phyloP scores from a whole-genome alignment of 257 asterid genomes.

The Plantago major region DNA sequence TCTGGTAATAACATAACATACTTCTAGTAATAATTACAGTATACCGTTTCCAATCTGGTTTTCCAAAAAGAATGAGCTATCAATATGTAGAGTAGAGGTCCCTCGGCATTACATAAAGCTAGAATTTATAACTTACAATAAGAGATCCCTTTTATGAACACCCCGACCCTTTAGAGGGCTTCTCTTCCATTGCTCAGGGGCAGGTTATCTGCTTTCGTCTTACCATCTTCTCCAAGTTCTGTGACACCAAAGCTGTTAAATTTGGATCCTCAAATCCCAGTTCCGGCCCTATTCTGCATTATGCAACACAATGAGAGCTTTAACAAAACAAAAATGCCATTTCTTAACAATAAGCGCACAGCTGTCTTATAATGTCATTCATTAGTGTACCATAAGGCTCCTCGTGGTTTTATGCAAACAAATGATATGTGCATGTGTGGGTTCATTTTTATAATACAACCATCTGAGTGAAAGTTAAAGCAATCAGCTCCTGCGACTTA shows the following conservation, averaged over 20 bases:
- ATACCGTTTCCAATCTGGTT: background rate
- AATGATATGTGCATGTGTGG: background rate
- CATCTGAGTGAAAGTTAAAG: background rate
- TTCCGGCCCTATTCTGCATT: slow-evolving; percentile 72
- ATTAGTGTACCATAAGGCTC: no score
- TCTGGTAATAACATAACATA: no score
- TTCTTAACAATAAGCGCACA: no score
- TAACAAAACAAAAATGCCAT: background rate
- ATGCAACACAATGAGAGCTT: background rate
- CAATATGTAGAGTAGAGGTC: background rate
- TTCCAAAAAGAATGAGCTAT: background rate
- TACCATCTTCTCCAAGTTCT: slow-evolving; percentile 74
- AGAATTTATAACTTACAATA: background rate
- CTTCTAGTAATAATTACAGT: background rate
- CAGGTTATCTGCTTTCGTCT: slow-evolving; percentile 69
- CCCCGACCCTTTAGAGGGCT: background rate
- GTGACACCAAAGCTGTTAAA: slow-evolving; percentile 61
- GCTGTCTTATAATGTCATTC: background rate
- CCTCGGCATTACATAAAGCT: slow-evolving; percentile 3
- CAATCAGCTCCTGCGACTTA: slow-evolving; percentile 32
- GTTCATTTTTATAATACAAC: background rate
- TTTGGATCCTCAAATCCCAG: slow-evolving; percentile 88
- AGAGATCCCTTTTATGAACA: background rate
- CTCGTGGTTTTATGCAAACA: background rate
- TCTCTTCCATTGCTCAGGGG: slow-evolving; percentile 18